Evolutionary conservation across 1,284 basidiomycete species (phyloP), one percentile per base, ranked within the genome.

Genomic region (Boletus smithii): DNA sequence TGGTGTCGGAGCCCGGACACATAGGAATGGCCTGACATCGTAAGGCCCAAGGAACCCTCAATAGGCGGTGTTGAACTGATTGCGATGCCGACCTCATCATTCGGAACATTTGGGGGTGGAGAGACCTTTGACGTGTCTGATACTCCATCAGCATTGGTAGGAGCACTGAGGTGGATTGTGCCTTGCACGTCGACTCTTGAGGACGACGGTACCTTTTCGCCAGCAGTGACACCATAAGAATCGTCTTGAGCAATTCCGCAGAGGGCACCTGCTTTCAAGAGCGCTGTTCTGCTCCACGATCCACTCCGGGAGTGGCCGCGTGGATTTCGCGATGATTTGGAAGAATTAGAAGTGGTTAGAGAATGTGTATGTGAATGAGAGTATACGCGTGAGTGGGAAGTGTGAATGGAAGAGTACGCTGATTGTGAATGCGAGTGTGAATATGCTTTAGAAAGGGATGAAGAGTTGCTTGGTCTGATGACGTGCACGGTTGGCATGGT

Each of bases 51-150:
- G 43, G 53, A 37, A 51, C 58, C 70, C 7, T 74, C 74, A 4
- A 65, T 60, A 4, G 70, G 65, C 0, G 76, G 74, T 3, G 84
- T 77, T 0, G 84, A 82, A 5, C 80, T 79, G 17, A 89, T 62
- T 5, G 86, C 87, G 46, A 88, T 79, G 3, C 85, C 86, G 8
- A 86, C 72, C 46, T 72, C 69, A 8, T 58, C 66, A 18, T 53
- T 59, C 5, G 42, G 46, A 29, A 52, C 48, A 22, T 50, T 59
- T 5, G 50, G 53, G n/a, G 42, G 42, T 4, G 58, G 51, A 11
- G 61, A 60, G 4, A 35, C 42, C 44, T 52, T 46, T 49, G 53
- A 30, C 48, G 48, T 44, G 62, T 68, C 46, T 49, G 54, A 4
- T 53, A 58, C n/a, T 62, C 50, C 53, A 52, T 55, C 39, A 63